Conservation (phyloP, 176 grass and related monocot species). For the Pontederia paniculata region DNA sequence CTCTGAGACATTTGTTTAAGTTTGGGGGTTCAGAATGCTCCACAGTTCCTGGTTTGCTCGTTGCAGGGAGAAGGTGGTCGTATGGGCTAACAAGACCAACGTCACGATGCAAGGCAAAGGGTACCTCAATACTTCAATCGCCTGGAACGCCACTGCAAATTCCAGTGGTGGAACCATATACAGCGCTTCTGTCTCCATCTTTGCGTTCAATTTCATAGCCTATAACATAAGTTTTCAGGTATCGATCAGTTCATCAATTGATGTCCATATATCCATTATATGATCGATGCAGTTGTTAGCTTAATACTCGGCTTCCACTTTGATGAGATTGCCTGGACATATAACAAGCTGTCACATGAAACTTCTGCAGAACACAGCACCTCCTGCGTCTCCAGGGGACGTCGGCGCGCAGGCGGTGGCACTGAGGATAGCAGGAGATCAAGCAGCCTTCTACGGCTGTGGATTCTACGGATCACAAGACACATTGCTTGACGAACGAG, state of each 20-base stretch:
- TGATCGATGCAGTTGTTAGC: neutral
- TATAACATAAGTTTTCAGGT: conserved; percentile 64
- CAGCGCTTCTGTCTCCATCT: conserved; percentile 52
- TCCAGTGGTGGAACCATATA: conserved; percentile 47
- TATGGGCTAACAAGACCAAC: conserved; percentile 55
- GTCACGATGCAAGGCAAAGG: conserved; percentile 58
- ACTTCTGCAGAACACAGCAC: conserved; percentile 31
- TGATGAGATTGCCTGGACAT: neutral
- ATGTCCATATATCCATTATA: no score
- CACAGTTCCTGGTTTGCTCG: neutral
- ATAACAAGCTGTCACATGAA: no score
- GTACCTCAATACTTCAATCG: conserved; percentile 42
- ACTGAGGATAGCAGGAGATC: conserved; percentile 47
- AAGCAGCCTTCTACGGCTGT: conserved; percentile 70
- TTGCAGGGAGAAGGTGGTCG: conserved; percentile 58
- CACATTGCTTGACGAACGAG: conserved; percentile 71
- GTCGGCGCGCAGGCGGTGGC: conserved; percentile 69
- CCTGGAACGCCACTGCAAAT: conserved; percentile 69
- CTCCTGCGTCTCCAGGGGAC: conserved; percentile 33
- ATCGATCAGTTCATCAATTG: no score
- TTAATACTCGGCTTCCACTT: neutral
- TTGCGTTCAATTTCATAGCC: conserved; percentile 46
- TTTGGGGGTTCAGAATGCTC: neutral
- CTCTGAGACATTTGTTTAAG: neutral
- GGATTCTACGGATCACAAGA: conserved; percentile 72